phyloP scores from a whole-genome alignment of 306 rosid genomes.

The Psophocarpus tetragonolobus region DNA sequence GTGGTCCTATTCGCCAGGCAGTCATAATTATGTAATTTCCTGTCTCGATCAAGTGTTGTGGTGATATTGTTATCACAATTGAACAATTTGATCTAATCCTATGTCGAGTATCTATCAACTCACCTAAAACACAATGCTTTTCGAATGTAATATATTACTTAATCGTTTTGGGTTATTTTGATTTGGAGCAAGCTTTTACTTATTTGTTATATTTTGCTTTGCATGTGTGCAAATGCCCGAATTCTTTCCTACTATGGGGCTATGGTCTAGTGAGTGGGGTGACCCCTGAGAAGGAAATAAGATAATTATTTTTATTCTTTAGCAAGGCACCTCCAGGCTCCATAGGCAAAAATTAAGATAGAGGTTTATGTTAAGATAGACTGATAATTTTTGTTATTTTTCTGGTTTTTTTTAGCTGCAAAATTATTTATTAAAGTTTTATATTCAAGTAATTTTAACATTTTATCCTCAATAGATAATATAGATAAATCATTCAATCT shows the following conservation, averaged over 20 bases:
- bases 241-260: not conserved
- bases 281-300: not conserved
- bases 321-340: no score
- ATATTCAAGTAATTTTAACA: no score
- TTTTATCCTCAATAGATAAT: no score
- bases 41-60: not conserved
- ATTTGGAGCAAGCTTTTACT: not conserved
- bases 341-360: no score
- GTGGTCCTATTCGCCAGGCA: not conserved
- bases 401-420: no score
- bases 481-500: no score
- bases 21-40: not conserved
- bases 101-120: not conserved
- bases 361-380: no score
- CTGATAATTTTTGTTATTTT: no score
- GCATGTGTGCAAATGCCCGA: not conserved
- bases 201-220: not conserved
- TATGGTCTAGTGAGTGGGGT: no score
- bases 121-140: not conserved
- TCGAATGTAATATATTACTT: not conserved
- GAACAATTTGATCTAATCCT: slow-evolving; percentile 22
- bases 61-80: slow-evolving; percentile 28
- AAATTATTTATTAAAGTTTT: no score
- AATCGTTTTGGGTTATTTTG: not conserved
- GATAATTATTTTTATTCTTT: no score